Base-by-base conservation (phyloP, 1,284 basidiomycete species). In the Fomitopsis pinicola region DNA sequence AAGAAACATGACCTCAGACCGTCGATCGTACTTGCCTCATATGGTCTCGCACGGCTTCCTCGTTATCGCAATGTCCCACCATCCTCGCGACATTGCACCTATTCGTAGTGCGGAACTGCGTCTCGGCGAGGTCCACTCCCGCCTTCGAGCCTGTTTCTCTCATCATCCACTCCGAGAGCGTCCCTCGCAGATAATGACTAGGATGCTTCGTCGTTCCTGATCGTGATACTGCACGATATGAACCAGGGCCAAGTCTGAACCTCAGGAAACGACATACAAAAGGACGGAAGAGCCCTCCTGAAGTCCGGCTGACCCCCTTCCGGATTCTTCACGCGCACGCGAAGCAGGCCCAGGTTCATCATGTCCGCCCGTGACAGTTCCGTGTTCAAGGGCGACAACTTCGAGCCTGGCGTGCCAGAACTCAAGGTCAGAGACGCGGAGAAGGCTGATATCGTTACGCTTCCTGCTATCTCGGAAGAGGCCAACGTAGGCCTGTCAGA, bases 401-500 rank as follows among this genome's bases (percentile, higher is more conserved):
- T 30, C 14, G 14, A 50, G 48, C 30, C 28, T 40, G 12, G 4
- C 48, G 19, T 50, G 28, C 15, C 48, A 4, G 48, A 50, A 26
- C 42, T 57, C 4, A 45, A 45, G 55, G 19, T 12, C 44, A 26
- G n/a, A n/a, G 46, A 46, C 19, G 33, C 30, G 38, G 61, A 62
- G 52, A 63, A 62, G 52, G 60, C 45, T 6, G 52, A 5, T 19
- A 42, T 19, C n/a, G 40, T 58, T 15, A 59, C 56, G 9, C 44
- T 53, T 15, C 26, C 53, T n/a, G 28, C 17, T 7, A 42, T 50
- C 56, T 55, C 60, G 44, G 65, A 64, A 40, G 58, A 62, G 33
- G 63, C 42, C 10, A 65, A 67, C 30, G 62, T 64, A 26, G 66
- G 66, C 5, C 44, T 67, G 33, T 60, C 59, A 38, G 59, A 67